These are phyloP conservation scores for Citrullus amarus DNA, from an alignment of 306 rosid species.

Conservation along the genomic window DNA sequence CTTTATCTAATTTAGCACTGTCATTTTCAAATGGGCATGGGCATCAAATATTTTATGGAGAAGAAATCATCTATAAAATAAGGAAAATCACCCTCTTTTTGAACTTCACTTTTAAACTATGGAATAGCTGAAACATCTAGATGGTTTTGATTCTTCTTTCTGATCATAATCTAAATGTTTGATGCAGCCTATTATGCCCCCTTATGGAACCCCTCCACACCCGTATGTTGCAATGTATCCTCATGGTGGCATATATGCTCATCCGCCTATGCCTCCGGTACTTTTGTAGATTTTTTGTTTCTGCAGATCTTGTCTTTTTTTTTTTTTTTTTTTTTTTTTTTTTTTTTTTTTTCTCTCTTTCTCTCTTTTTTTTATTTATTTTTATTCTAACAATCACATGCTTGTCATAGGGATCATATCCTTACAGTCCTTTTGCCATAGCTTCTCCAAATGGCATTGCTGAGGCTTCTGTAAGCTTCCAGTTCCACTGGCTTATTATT, in stretches of 20 bases:
- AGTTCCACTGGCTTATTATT: constrained; percentile 3
- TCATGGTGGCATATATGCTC: constrained; percentile 96
- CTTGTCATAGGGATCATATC: constrained; percentile 76
- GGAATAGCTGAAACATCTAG: background rate
- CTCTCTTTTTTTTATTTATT: too few species aligned
- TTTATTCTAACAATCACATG: constrained; percentile 1
- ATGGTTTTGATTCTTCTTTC: background rate
- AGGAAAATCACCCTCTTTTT: background rate
- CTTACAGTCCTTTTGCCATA: constrained; percentile 87
- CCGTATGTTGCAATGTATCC: constrained; percentile 99
- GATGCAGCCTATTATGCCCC: constrained; percentile 96
- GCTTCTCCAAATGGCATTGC: constrained; percentile 88
- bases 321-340: too few species aligned
- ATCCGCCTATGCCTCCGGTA: constrained; percentile 97
- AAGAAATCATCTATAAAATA: background rate
- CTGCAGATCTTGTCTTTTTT: constrained; percentile 1
- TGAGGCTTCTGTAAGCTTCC: constrained; percentile 77
- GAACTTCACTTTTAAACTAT: background rate
- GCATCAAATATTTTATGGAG: background rate
- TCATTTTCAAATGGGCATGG: background rate
- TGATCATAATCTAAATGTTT: background rate
- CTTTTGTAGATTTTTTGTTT: constrained; percentile 19
- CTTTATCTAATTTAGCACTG: background rate
- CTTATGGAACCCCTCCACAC: constrained; percentile 94
- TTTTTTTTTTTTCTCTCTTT: too few species aligned